phyloP scores from a whole-genome alignment of 108 stramenopile species.

The Skeletonema costatum region DNA sequence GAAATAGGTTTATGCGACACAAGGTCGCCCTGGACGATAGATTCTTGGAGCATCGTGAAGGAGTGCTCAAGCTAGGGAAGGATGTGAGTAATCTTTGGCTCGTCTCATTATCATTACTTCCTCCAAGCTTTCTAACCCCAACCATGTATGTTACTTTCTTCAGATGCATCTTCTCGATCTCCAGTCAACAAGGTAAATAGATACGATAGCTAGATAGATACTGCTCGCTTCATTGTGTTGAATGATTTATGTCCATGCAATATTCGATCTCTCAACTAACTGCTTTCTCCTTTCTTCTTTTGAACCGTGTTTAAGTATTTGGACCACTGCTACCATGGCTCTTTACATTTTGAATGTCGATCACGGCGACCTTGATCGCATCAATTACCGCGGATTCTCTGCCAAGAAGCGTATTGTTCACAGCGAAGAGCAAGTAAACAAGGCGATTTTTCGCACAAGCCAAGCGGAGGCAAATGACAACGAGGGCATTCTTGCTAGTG shows the following conservation, averaged over 20 bases:
- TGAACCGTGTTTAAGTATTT: background rate
- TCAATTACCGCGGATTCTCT: background rate
- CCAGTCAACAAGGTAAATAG: constrained; percentile 3
- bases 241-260: background rate
- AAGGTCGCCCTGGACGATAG: constrained; percentile 7
- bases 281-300: background rate
- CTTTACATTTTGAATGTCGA: constrained; percentile 10
- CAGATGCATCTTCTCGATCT: constrained; percentile 22
- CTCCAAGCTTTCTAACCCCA: background rate
- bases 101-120: background rate
- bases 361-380: constrained; percentile 12
- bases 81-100: constrained; percentile 4
- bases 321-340: constrained; percentile 13
- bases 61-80: constrained; percentile 10
- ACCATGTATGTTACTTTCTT: background rate
- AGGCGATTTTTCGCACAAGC: constrained; percentile 8
- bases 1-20: constrained; percentile 1
- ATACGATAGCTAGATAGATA: background rate
- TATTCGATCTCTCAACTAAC: background rate
- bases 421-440: constrained; percentile 10
- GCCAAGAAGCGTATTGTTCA: constrained; percentile 16
- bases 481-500: constrained; percentile 3
- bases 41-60: constrained; percentile 8
- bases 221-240: background rate
- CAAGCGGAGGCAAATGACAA: constrained; percentile 3